Conservation (phyloP, 2,329 filamentous ascomycete species). For the Paecilomyces sp. region DNA sequence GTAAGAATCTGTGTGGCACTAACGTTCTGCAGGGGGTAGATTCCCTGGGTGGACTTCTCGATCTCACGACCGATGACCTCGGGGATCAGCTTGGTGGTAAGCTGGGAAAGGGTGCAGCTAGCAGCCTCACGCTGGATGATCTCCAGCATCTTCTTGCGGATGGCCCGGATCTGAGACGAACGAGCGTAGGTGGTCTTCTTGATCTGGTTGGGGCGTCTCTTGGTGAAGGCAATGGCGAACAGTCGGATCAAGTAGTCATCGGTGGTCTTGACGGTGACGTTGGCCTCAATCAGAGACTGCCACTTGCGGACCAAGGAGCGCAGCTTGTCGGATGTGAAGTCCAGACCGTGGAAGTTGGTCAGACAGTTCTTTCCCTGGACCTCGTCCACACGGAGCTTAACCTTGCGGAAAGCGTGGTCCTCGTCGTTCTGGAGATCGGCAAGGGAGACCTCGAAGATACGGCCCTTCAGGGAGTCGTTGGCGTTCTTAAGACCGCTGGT, state of each 20-base stretch:
- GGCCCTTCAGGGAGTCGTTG: constrained; percentile 97
- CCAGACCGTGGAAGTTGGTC: constrained; percentile 99
- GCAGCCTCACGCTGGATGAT: constrained; percentile 96
- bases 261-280: constrained; percentile 99
- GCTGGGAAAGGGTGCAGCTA: constrained; percentile 89
- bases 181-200: constrained; percentile 99
- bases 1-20: constrained; percentile 25
- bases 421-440: constrained; percentile 99
- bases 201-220: constrained; percentile 98
- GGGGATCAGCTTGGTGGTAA: constrained; percentile 97
- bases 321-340: constrained; percentile 99
- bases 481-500: constrained; percentile 99
- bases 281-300: constrained; percentile 99
- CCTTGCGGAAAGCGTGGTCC: constrained; percentile 99
- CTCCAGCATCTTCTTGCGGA: constrained; percentile 99
- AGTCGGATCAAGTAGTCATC: constrained; percentile 99
- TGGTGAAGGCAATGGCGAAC: constrained; percentile 99
- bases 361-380: constrained; percentile 99
- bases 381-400: constrained; percentile 97
- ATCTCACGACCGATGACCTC: constrained; percentile 99
- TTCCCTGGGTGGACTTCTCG: constrained; percentile 98
- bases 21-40: constrained; percentile 99
- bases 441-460: constrained; percentile 97
- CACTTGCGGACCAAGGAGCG: constrained; percentile 99
- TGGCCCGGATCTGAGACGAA: constrained; percentile 93